phyloP scores from a whole-genome alignment of 768 basidiomycete species.

The Lentinula sp. region DNA sequence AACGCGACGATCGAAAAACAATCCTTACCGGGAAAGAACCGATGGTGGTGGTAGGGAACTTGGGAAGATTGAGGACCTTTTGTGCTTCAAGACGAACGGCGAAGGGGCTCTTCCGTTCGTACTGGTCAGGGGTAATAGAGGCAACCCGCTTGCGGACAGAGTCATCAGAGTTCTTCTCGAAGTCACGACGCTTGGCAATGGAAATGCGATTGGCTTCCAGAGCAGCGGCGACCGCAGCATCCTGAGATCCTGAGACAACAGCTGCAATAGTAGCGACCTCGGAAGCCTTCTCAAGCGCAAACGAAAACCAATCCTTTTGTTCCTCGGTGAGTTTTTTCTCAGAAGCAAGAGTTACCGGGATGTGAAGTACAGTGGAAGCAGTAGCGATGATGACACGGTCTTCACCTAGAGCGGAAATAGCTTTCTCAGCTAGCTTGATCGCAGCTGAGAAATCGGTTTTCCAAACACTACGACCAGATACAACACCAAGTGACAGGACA shows the following conservation, averaged over 20 bases:
- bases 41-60: constrained; percentile 98
- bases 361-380: constrained; percentile 97
- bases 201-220: constrained; percentile 87
- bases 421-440: constrained; percentile 78
- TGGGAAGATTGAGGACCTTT: constrained; percentile 85
- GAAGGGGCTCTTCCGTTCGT: constrained; percentile 88
- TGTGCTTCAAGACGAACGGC: constrained; percentile 82
- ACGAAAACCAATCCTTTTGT: constrained; percentile 98
- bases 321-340: constrained; percentile 87
- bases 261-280: constrained; percentile 89
- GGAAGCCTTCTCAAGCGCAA: constrained; percentile 90
- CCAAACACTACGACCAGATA: constrained; percentile 99
- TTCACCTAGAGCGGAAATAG: constrained; percentile 73
- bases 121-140: constrained; percentile 79
- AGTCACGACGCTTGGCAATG: constrained; percentile 90
- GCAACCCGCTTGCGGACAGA: constrained; percentile 93
- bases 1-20: neutral
- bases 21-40: constrained; percentile 90
- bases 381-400: constrained; percentile 92
- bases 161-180: constrained; percentile 91
- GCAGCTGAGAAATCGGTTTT: constrained; percentile 89
- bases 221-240: constrained; percentile 58
- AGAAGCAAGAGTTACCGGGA: constrained; percentile 88
- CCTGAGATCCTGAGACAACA: constrained; percentile 80
- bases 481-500: constrained; percentile 86